Conservation (phyloP, 257 asterid genomes). For the Nicotiana knightiana region DNA sequence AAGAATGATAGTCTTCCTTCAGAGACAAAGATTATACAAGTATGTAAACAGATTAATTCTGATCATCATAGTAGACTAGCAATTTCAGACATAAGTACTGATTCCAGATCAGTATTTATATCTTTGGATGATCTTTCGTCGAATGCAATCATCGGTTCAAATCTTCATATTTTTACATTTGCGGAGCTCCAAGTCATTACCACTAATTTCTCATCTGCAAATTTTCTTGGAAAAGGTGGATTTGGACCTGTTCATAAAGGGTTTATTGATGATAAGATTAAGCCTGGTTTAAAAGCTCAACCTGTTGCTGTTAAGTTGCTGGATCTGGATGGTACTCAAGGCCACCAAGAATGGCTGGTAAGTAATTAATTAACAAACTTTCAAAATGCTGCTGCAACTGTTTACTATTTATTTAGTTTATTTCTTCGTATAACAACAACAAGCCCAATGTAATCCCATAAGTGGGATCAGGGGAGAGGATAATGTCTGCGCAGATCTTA, state of each 20-base stretch:
- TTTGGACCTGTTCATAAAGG: conserved; percentile 95
- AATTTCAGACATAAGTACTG: conserved; percentile 48
- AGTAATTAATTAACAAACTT: too few species aligned
- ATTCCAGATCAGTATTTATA: conserved; percentile 39
- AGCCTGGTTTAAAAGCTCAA: conserved; percentile 66
- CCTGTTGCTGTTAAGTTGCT: conserved; percentile 80
- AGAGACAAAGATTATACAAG: conserved; percentile 10
- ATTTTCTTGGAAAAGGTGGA: conserved; percentile 81
- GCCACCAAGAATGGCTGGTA: conserved; percentile 84
- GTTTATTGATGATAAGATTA: conserved; percentile 45
- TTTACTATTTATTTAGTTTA: too few species aligned
- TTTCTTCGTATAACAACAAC: too few species aligned
- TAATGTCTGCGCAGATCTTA: too few species aligned
- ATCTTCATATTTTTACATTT: conserved; percentile 62
- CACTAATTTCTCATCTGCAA: conserved; percentile 37
- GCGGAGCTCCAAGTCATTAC: conserved; percentile 48
- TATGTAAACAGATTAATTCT: conserved; percentile 16
- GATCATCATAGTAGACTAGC: conserved; percentile 36
- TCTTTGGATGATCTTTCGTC: conserved; percentile 54
- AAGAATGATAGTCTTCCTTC: background rate
- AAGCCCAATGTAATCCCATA: too few species aligned
- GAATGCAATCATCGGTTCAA: conserved; percentile 42
- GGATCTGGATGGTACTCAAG: conserved; percentile 73
- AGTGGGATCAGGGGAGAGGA: too few species aligned
- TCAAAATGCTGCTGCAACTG: too few species aligned